A percentile compares a stretch with the other conserved stretches of the same genome.
Evolutionary conservation across 176 grass and related monocot species (phyloP).

Genomic region (Aegilops sharonensis): DNA sequence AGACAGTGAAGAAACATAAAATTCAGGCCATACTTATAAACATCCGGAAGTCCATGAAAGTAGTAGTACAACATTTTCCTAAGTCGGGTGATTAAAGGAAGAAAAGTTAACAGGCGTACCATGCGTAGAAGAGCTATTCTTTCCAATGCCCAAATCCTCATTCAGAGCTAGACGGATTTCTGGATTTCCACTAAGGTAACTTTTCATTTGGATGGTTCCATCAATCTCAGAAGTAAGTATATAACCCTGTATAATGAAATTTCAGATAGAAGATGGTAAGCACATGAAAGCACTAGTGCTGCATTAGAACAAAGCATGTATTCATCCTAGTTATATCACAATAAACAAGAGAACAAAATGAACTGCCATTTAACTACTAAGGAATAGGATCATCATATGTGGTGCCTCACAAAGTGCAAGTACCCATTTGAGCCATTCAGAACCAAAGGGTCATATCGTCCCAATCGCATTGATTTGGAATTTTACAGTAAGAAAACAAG

Average conservation of each 20-base stretch:
- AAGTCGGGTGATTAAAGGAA: background rate
- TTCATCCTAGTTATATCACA: slow-evolving; percentile 7
- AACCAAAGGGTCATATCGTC: background rate
- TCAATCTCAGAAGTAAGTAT: slow-evolving; percentile 99
- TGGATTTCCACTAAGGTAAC: slow-evolving; percentile 94
- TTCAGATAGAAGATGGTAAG: slow-evolving; percentile 14
- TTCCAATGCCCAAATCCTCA: slow-evolving; percentile 95
- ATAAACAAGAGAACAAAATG: slow-evolving; percentile 5
- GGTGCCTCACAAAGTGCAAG: background rate
- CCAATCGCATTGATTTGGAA: background rate
- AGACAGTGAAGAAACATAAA: background rate
- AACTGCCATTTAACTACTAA: background rate
- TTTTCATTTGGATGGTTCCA: slow-evolving; percentile 99
- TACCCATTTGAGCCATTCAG: slow-evolving; percentile 1
- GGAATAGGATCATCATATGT: background rate
- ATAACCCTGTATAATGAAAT: slow-evolving; percentile 66
- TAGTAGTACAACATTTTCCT: background rate
- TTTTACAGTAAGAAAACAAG: background rate
- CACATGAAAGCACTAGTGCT: background rate
- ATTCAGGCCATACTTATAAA: slow-evolving; percentile 1
- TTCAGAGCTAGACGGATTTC: slow-evolving; percentile 98
- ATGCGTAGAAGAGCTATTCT: slow-evolving; percentile 63
- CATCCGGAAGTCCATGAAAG: background rate
- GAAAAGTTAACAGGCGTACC: slow-evolving; percentile 42
- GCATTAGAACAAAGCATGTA: slow-evolving; percentile 2